Evolutionary conservation across 2,329 filamentous ascomycete species (phyloP), one percentile per base, ranked within the genome.

Genomic region (Trichophyton mentagrophytes): DNA sequence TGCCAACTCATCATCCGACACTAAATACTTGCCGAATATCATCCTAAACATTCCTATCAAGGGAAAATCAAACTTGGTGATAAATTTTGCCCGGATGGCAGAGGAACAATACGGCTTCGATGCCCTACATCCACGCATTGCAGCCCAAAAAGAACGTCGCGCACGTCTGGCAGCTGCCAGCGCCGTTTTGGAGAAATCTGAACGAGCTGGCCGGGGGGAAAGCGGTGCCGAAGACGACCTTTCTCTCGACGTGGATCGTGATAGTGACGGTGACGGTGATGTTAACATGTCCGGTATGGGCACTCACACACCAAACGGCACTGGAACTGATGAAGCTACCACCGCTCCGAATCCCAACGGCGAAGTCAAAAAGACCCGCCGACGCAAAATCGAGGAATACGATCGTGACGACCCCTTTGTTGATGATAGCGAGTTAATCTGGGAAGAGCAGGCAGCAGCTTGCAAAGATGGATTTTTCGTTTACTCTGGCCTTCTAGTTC

Each of bases 381-480:
- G 87, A 69, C 86, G 87, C 72, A 85, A 85, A 74, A 78, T 81
- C 46, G 84, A 86, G 66, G 82, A 85, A 62, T 86, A 86, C 67
- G 82, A 86, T 68, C 83, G 83, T 62, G 82, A 85, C 59, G 84
- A 86, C 65, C 83, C 84, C 51, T 86, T 86, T 68, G 84, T 86
- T 61, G 93, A 99, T 69, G 93, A 99, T 70, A 95, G 90, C 1
- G 93, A 99, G 72, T 74, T 96, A 70, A 80, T 95, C 0, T 97
- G 92, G 92, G 90, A 97, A 74, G 90, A 95, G 69, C 89, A 95
- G 71, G 92, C 92, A 5, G 90, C 92, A 3, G 91, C 93, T 55
- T 92, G 89, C 66, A 89, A 92, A 67, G 93, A 97, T 71, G 93
- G 93, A 0, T 99, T 97, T 77, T 99, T 97, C 71, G 93, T 99